phyloP scores from a whole-genome alignment of 2,329 filamentous ascomycete genomes.

The Eurotiales sp. region DNA sequence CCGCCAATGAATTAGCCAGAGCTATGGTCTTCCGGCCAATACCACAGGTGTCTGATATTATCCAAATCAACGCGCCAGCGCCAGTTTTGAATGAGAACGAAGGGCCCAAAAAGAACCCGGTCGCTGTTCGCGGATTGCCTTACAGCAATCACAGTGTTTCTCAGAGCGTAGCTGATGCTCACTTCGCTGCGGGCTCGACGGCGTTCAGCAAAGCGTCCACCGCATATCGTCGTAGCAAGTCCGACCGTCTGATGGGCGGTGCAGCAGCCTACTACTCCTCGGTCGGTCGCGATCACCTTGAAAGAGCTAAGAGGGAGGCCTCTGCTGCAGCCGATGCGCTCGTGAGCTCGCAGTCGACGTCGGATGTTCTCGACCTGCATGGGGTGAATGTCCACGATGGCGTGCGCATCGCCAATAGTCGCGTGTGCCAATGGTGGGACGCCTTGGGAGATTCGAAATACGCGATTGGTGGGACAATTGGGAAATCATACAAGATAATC shows the following conservation, averaged over 20 bases:
- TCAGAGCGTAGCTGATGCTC: slow-evolving; percentile 38
- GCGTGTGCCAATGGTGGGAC: slow-evolving; percentile 73
- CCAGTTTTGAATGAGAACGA: slow-evolving; percentile 23
- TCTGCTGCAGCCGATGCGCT: slow-evolving; percentile 66
- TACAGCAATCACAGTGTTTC: slow-evolving; percentile 24
- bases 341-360: slow-evolving; percentile 64
- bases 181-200: slow-evolving; percentile 45
- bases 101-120: slow-evolving; percentile 14
- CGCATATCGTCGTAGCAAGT: slow-evolving; percentile 60
- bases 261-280: slow-evolving; percentile 74
- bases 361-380: slow-evolving; percentile 69
- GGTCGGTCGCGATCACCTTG: slow-evolving; percentile 62
- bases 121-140: slow-evolving; percentile 9
- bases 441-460: slow-evolving; percentile 62
- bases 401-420: slow-evolving; percentile 68
- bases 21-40: slow-evolving; percentile 44
- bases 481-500: slow-evolving; percentile 66
- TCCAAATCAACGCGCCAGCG: slow-evolving; percentile 39
- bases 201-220: slow-evolving; percentile 57
- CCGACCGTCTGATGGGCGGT: slow-evolving; percentile 69
- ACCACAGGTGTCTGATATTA: slow-evolving; percentile 33
- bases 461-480: slow-evolving; percentile 42
- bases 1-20: slow-evolving; percentile 58
- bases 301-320: slow-evolving; percentile 54
- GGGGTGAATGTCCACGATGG: slow-evolving; percentile 78